phyloP scores from a whole-genome alignment of 2,329 filamentous ascomycete species.

The Cercospora sojina region DNA sequence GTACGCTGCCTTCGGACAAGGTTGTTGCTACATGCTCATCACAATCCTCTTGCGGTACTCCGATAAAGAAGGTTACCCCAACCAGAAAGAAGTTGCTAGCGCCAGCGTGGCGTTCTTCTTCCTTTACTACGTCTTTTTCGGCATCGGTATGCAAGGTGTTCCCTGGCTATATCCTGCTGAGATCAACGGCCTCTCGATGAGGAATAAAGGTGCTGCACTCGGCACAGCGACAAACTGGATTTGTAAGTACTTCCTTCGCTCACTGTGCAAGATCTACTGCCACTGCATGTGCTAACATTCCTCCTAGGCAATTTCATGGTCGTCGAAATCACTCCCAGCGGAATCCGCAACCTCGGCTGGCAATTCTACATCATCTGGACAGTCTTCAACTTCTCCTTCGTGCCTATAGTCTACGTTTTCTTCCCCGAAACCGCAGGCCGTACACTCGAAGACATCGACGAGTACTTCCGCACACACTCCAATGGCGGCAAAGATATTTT shows the following conservation, averaged over 20 bases:
- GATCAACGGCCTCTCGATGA: constrained; percentile 52
- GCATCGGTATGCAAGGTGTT: constrained; percentile 42
- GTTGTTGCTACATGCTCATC: constrained; percentile 53
- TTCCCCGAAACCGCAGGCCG: constrained; percentile 38
- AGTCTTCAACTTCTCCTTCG: constrained; percentile 51
- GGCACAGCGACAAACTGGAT: constrained; percentile 54
- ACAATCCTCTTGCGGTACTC: constrained; percentile 50
- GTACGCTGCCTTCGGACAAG: constrained; percentile 55
- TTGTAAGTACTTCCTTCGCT: not conserved
- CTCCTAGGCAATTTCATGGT: constrained; percentile 42
- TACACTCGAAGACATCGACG: constrained; percentile 38
- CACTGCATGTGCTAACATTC: constrained; percentile 38
- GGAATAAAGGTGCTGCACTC: constrained; percentile 51
- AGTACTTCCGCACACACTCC: constrained; percentile 30
- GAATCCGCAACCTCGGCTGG: constrained; percentile 35
- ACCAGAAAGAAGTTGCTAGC: constrained; percentile 35
- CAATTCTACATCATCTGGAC: constrained; percentile 50
- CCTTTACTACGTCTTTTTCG: constrained; percentile 56
- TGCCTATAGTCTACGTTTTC: constrained; percentile 48
- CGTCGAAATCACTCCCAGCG: constrained; percentile 36
- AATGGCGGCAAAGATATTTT: constrained; percentile 39
- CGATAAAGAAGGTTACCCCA: constrained; percentile 37
- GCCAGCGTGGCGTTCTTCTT: constrained; percentile 53
- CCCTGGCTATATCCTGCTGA: constrained; percentile 48
- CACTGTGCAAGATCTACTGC: too few species aligned